Percentiles rank a stretch among this genome's conserved stretches.
Evolutionary conservation across 306 rosid species (phyloP).

Genomic region (Calophaca sinica): DNA sequence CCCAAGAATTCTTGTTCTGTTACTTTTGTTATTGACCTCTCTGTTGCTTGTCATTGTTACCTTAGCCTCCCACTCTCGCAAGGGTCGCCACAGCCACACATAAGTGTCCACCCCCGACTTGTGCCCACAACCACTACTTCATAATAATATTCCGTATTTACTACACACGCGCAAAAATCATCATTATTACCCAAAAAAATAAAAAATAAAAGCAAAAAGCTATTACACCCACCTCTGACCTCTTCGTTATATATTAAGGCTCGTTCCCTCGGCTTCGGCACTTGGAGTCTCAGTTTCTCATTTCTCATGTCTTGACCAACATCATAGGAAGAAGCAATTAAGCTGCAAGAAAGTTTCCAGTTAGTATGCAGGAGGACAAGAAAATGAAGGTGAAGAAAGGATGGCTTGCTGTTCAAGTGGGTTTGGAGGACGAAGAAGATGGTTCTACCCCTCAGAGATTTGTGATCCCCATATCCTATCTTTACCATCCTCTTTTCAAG

Average conservation of each 20-base stretch:
- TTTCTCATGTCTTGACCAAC: conserved; percentile 27
- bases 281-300: conserved; percentile 10
- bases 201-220: not conserved
- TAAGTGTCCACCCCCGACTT: conserved; percentile 28
- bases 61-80: conserved; percentile 30
- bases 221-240: not conserved
- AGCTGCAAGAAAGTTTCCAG: too few relatives aligned
- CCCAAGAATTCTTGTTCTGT: conserved; percentile 8
- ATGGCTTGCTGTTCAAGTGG: conserved; percentile 70
- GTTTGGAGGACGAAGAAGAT: conserved; percentile 59
- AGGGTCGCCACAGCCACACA: conserved; percentile 39
- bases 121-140: conserved; percentile 6
- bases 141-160: not conserved
- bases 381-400: conserved; percentile 85
- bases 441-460: conserved; percentile 50
- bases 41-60: not conserved
- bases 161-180: not conserved
- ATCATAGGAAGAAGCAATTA: not conserved
- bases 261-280: conserved; percentile 26
- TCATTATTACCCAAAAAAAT: not conserved
- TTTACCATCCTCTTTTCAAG: conserved; percentile 74
- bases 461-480: conserved; percentile 64
- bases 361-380: conserved; percentile 51
- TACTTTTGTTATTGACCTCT: not conserved
- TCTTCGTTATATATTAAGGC: conserved; percentile 30